Percentiles rank a stretch among this genome's conserved stretches.
phyloP scores from a whole-genome alignment of 768 basidiomycete genomes.

The Russula emetica region DNA sequence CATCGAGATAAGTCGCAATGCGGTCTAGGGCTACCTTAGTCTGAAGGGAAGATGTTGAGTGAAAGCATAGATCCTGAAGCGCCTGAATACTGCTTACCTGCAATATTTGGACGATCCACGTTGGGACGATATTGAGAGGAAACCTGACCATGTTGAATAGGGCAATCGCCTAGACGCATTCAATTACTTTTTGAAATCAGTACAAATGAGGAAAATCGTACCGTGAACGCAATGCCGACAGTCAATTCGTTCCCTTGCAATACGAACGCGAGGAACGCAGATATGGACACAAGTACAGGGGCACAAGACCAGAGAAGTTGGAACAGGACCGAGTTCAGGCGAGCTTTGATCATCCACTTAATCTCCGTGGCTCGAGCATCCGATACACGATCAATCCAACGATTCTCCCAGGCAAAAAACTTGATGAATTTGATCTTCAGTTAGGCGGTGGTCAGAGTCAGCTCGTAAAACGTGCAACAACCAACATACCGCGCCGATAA shows the following conservation, averaged over 20 bases:
- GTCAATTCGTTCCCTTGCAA: slow-evolving; percentile 70
- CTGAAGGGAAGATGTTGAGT: slow-evolving; percentile 30
- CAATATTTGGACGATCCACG: slow-evolving; percentile 73
- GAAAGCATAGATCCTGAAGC: background rate
- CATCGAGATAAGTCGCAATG: slow-evolving; percentile 55
- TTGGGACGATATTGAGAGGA: slow-evolving; percentile 76
- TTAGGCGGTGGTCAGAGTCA: background rate
- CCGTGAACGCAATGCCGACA: slow-evolving; percentile 79
- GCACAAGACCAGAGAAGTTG: slow-evolving; percentile 67
- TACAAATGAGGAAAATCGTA: slow-evolving; percentile 34
- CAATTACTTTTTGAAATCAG: background rate
- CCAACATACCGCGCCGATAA: slow-evolving; percentile 57
- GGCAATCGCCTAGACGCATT: slow-evolving; percentile 54
- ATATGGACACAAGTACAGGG: slow-evolving; percentile 75
- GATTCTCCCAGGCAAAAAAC: slow-evolving; percentile 78
- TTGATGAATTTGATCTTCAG: slow-evolving; percentile 68
- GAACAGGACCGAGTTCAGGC: slow-evolving; percentile 71
- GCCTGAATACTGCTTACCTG: slow-evolving; percentile 38
- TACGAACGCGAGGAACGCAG: slow-evolving; percentile 74
- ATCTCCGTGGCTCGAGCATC: slow-evolving; percentile 68
- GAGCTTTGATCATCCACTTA: slow-evolving; percentile 72
- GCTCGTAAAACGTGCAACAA: background rate
- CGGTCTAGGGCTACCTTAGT: slow-evolving; percentile 56
- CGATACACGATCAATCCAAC: slow-evolving; percentile 64
- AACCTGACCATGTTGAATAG: slow-evolving; percentile 79